Evolutionary conservation across 2,329 filamentous ascomycete species (phyloP).

Genomic region (Phaeosphaeria sp.): DNA sequence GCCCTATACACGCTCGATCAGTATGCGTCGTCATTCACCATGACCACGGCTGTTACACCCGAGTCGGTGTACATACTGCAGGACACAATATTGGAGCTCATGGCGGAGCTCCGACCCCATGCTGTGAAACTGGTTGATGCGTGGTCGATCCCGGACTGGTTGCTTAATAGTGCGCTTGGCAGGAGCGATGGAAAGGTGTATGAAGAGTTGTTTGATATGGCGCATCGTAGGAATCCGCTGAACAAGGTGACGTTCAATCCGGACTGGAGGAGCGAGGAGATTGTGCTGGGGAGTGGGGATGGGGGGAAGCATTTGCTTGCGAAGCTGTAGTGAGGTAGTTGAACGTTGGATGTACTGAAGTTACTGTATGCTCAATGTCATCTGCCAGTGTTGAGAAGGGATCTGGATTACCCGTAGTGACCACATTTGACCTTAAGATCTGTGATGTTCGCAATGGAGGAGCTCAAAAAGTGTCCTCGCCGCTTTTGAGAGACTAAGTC

Average conservation of each 20-base stretch:
- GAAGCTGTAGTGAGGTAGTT: conserved; percentile 30
- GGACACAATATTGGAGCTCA: conserved; percentile 53
- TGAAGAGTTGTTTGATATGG: conserved; percentile 60
- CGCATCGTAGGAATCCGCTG: conserved; percentile 60
- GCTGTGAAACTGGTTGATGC: conserved; percentile 60
- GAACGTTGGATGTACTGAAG: not conserved
- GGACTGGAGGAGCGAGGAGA: conserved; percentile 57
- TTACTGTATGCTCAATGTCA: too few relatives aligned
- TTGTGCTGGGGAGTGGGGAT: conserved; percentile 56
- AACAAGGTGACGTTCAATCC: conserved; percentile 60
- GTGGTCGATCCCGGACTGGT: conserved; percentile 61
- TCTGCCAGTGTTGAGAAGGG: too few relatives aligned
- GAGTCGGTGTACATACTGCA: conserved; percentile 52
- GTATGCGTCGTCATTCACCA: conserved; percentile 54
- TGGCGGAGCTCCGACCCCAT: conserved; percentile 58
- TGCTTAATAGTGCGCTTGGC: conserved; percentile 60
- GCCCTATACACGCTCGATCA: conserved; percentile 57
- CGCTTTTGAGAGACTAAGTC: too few relatives aligned
- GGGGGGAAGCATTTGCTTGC: conserved; percentile 35
- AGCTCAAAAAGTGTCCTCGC: too few relatives aligned
- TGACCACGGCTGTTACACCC: conserved; percentile 52
- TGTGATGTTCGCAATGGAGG: too few relatives aligned
- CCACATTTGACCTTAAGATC: too few relatives aligned
- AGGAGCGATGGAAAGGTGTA: conserved; percentile 61
- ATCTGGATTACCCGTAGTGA: too few relatives aligned